phyloP scores from a whole-genome alignment of 1,139 yeast species.

The Blastobotrys capitulatus region DNA sequence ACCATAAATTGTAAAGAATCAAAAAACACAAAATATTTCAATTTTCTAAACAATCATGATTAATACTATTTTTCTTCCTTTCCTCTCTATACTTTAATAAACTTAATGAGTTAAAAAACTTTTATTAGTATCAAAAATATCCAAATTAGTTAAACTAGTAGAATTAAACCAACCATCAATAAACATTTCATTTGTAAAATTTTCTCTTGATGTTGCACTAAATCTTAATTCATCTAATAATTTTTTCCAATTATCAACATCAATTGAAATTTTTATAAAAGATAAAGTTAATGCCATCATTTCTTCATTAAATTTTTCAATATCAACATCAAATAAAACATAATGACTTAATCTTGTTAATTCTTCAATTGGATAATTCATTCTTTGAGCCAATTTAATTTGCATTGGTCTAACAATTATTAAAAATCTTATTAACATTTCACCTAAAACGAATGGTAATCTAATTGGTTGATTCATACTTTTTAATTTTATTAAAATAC shows the following conservation, averaged over 20 bases:
- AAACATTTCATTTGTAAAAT: not conserved
- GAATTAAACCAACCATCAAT: constrained; percentile 4
- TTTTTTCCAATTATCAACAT: not conserved
- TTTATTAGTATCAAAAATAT: not conserved
- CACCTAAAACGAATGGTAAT: constrained; percentile 6
- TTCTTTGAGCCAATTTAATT: constrained; percentile 3
- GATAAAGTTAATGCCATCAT: not conserved
- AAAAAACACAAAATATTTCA: not conserved
- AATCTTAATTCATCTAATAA: not conserved
- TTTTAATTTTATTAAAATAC: not conserved
- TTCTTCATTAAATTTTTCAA: not conserved
- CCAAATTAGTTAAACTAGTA: not conserved
- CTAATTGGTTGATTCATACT: not conserved
- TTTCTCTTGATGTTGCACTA: not conserved
- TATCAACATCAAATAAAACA: constrained; percentile 1
- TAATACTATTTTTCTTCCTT: too few relatives aligned
- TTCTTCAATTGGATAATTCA: not conserved
- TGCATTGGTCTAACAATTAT: constrained; percentile 7
- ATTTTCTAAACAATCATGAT: too few relatives aligned
- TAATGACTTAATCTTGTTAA: not conserved
- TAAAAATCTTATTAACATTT: constrained; percentile 1
- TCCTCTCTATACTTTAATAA: not conserved
- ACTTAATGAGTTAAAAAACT: not conserved
- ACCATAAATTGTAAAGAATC: not conserved
- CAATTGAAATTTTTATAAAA: not conserved